phyloP scores from a whole-genome alignment of 306 rosid species.

The Citrullus amarus region DNA sequence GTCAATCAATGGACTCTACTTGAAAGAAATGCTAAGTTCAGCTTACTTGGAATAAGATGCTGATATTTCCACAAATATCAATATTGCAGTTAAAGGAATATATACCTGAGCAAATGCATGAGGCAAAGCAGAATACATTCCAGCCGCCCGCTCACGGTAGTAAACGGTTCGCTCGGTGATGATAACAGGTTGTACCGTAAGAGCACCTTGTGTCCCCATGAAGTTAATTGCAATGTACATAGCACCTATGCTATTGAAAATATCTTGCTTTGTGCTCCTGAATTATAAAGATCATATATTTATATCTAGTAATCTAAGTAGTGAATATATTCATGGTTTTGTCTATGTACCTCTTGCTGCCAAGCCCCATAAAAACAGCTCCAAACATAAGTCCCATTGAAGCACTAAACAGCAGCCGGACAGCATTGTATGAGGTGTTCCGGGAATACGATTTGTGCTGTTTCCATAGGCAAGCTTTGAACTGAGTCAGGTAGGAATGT shows the following conservation, averaged over 20 bases:
- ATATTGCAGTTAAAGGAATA: not conserved
- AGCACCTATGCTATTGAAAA: constrained; percentile 59
- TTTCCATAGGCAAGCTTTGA: constrained; percentile 66
- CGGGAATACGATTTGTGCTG: constrained; percentile 58
- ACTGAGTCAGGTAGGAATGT: constrained; percentile 42
- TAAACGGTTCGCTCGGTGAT: constrained; percentile 58
- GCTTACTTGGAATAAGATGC: not conserved
- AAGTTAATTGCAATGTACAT: constrained; percentile 59
- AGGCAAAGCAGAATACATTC: constrained; percentile 77
- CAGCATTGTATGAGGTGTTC: constrained; percentile 55
- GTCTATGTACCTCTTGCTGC: constrained; percentile 44
- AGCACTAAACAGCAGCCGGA: constrained; percentile 47
- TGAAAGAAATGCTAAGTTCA: not conserved
- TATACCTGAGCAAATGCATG: constrained; percentile 66
- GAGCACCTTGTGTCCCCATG: constrained; percentile 46
- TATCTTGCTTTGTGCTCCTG: constrained; percentile 47
- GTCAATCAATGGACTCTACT: not conserved
- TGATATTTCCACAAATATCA: not conserved
- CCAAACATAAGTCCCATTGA: constrained; percentile 54
- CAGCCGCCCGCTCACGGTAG: constrained; percentile 73
- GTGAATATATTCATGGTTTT: not conserved
- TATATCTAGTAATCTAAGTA: not conserved
- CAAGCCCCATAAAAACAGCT: constrained; percentile 49
- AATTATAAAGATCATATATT: not conserved
- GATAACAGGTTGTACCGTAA: constrained; percentile 54